Conservation (phyloP, 306 rosid species). For the Arachis hypogaea region DNA sequence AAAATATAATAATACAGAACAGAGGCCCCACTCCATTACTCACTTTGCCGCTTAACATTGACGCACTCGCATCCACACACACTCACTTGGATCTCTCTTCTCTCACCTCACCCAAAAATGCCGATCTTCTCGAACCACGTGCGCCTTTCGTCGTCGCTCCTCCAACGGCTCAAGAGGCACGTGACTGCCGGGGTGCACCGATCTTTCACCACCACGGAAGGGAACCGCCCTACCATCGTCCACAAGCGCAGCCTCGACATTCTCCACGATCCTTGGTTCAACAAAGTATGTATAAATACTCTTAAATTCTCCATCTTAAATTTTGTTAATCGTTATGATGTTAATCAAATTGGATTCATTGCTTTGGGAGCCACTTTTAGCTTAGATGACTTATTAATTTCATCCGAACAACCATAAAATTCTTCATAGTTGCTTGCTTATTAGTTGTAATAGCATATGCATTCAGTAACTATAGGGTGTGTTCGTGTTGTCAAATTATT, state of each 20-base stretch:
- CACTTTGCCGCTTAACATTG: not conserved
- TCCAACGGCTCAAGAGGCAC: slow-evolving; percentile 54
- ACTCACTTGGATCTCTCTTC: not conserved
- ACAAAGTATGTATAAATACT: slow-evolving; percentile 55
- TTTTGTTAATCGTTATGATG: no score
- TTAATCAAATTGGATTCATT: no score
- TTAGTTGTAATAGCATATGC: not conserved
- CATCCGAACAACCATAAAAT: not conserved
- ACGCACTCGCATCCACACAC: not conserved
- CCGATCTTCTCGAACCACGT: slow-evolving; percentile 63
- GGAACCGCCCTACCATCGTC: slow-evolving; percentile 83
- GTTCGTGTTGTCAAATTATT: not conserved
- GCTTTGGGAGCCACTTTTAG: not conserved
- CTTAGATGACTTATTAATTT: not conserved
- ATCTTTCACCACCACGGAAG: slow-evolving; percentile 77
- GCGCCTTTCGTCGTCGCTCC: slow-evolving; percentile 56
- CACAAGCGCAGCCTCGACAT: slow-evolving; percentile 96
- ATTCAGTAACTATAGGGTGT: not conserved
- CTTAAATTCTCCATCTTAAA: not conserved
- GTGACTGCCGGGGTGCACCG: slow-evolving; percentile 43
- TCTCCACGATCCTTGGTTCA: slow-evolving; percentile 99
- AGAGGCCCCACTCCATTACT: no score
- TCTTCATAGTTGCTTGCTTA: not conserved
- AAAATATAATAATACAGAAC: not conserved
- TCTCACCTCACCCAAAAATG: slow-evolving; percentile 11